phyloP scores from a whole-genome alignment of 495 filamentous ascomycete species.

The Trichoderma parareesei region DNA sequence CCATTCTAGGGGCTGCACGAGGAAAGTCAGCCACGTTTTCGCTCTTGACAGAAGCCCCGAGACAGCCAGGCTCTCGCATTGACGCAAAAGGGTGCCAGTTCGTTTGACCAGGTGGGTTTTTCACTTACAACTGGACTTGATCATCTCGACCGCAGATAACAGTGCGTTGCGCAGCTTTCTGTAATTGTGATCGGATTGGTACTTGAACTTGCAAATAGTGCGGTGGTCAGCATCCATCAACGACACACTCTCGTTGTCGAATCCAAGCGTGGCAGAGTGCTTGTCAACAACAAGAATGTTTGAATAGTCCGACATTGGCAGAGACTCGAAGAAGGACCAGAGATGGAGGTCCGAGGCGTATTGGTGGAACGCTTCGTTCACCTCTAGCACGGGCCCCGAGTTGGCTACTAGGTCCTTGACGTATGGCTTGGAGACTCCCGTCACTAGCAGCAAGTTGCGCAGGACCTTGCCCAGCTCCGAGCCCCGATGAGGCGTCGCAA shows the following conservation, averaged over 20 bases:
- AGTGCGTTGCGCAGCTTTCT: conserved; percentile 25
- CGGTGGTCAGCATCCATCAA: conserved; percentile 30
- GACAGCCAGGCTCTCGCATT: no score
- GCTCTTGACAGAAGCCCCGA: no score
- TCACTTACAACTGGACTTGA: conserved; percentile 11
- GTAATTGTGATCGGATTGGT: conserved; percentile 23
- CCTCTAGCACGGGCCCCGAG: conserved; percentile 14
- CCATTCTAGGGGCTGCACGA: no score
- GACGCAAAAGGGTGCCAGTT: background rate
- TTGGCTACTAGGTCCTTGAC: conserved; percentile 19
- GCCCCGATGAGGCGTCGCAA: conserved; percentile 46
- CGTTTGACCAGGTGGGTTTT: background rate
- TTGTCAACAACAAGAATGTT: conserved; percentile 25
- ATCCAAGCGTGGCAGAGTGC: conserved; percentile 26
- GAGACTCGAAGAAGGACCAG: conserved; percentile 28
- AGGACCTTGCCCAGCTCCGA: conserved; percentile 36
- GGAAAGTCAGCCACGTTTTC: no score
- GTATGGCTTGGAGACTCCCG: conserved; percentile 19
- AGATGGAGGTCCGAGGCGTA: conserved; percentile 17
- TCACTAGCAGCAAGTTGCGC: conserved; percentile 26
- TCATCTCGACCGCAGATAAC: conserved; percentile 20
- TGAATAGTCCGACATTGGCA: conserved; percentile 13
- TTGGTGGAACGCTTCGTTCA: conserved; percentile 28
- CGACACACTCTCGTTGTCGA: conserved; percentile 21
- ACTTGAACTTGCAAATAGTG: conserved; percentile 26